Conservation (phyloP, 257 asterid species). For the Solanum gracilifrons region DNA sequence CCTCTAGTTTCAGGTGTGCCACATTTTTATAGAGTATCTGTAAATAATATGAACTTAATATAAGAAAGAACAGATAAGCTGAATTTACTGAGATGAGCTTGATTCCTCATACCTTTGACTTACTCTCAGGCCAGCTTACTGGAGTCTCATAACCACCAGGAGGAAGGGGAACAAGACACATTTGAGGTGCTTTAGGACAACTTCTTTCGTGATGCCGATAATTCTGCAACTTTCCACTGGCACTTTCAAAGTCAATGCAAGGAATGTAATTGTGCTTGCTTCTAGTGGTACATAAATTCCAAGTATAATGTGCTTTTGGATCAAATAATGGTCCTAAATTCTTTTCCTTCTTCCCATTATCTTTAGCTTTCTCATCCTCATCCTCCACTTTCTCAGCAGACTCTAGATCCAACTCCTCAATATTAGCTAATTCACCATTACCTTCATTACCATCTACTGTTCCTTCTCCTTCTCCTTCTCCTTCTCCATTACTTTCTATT, state of each 20-base stretch:
- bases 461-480: not conserved
- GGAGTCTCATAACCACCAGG: conserved; percentile 64
- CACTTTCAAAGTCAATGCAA: conserved; percentile 75
- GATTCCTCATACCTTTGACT: conserved; percentile 43
- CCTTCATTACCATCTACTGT: conserved; percentile 15
- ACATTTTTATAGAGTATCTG: conserved; percentile 78
- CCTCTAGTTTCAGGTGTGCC: conserved; percentile 82
- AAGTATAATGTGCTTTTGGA: conserved; percentile 45
- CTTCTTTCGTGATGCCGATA: conserved; percentile 88
- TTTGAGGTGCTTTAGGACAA: conserved; percentile 54
- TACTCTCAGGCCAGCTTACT: conserved; percentile 80
- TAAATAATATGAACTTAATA: conserved; percentile 10
- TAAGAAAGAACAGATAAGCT: not conserved
- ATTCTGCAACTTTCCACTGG: conserved; percentile 32
- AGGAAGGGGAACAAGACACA: conserved; percentile 92
- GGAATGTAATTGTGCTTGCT: conserved; percentile 95
- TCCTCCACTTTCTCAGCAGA: conserved; percentile 31
- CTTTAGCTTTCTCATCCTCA: conserved; percentile 13
- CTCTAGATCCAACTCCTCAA: conserved; percentile 36
- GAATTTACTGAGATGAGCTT: not conserved
- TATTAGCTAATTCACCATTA: conserved; percentile 28
- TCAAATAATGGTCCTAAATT: conserved; percentile 62
- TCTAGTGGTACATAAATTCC: conserved; percentile 74
- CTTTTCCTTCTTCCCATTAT: conserved; percentile 28
- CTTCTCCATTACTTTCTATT: not conserved